Evolutionary conservation across 768 basidiomycete species (phyloP).

Genomic region (Mycena latifolia): DNA sequence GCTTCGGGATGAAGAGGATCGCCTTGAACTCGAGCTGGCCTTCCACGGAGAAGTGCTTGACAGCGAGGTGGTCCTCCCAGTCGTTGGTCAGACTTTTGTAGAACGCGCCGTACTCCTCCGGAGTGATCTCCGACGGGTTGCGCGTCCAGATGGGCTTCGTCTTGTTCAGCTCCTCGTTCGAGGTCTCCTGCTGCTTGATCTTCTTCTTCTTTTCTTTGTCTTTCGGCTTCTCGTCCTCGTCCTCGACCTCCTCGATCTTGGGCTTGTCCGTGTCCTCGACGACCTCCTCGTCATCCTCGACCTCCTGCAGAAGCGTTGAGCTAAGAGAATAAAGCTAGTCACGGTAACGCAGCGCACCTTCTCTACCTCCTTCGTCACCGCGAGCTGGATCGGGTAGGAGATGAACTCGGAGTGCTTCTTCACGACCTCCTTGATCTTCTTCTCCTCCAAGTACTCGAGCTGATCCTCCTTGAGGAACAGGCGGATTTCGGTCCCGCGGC

Average conservation of each 20-base stretch:
- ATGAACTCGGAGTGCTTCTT: conserved; percentile 99
- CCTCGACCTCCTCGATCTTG: conserved; percentile 87
- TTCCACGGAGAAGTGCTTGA: conserved; percentile 99
- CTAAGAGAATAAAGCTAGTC: background rate
- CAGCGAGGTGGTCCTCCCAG: conserved; percentile 99
- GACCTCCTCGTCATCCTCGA: conserved; percentile 82
- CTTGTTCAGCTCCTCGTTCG: conserved; percentile 99
- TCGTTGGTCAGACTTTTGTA: conserved; percentile 99
- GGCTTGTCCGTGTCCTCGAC: conserved; percentile 82
- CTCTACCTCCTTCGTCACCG: conserved; percentile 99
- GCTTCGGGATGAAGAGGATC: conserved; percentile 96
- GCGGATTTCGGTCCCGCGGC: conserved; percentile 93
- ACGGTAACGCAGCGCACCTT: conserved; percentile 73
- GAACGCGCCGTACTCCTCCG: conserved; percentile 95
- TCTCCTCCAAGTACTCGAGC: conserved; percentile 99
- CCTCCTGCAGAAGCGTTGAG: conserved; percentile 67
- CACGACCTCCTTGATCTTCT: conserved; percentile 98
- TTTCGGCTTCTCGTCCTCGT: conserved; percentile 87
- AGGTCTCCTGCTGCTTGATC: conserved; percentile 87
- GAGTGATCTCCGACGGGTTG: conserved; percentile 93
- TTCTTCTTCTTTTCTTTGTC: conserved; percentile 96
- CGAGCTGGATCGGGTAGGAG: conserved; percentile 98
- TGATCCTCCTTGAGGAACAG: conserved; percentile 98
- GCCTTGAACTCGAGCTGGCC: conserved; percentile 99
- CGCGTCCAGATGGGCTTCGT: conserved; percentile 99